Conservation (phyloP, 306 rosid genomes). For the Alnus glutinosa region DNA sequence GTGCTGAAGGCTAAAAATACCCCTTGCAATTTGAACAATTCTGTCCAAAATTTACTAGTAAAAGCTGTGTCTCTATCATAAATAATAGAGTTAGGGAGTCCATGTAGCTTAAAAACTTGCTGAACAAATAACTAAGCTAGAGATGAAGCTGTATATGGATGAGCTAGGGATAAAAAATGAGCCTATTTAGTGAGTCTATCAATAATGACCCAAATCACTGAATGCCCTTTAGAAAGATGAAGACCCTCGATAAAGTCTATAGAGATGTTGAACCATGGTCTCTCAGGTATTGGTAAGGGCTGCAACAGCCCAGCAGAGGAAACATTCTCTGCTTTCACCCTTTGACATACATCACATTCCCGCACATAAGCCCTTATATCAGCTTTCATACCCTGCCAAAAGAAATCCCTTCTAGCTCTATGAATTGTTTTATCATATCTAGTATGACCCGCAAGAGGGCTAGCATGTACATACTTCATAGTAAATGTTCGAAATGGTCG, state of each 20-base stretch:
- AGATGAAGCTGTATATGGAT: not conserved
- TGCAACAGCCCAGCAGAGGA: not conserved
- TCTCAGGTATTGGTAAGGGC: not conserved
- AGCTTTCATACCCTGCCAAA: not conserved
- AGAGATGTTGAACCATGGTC: not conserved
- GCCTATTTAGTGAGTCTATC: too few species aligned
- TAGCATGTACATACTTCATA: not conserved
- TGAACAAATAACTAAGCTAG: too few species aligned
- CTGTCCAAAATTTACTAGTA: not conserved
- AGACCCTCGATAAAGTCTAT: not conserved
- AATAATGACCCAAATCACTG: too few species aligned
- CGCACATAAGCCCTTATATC: too few species aligned
- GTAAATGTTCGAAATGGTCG: too few species aligned
- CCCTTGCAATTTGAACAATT: not conserved
- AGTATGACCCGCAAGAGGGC: not conserved
- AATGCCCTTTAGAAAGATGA: not conserved
- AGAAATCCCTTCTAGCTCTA: not conserved
- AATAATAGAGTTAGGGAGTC: not conserved
- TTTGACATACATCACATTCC: too few species aligned
- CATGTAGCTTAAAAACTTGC: not conserved
- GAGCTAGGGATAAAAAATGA: too few species aligned
- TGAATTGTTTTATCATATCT: not conserved
- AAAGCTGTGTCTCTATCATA: not conserved
- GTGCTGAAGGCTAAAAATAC: too few species aligned
- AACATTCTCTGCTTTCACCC: too few species aligned